Evolutionary conservation across 2,329 filamentous ascomycete species (phyloP).

Genomic region (Colletotrichum aenigma): DNA sequence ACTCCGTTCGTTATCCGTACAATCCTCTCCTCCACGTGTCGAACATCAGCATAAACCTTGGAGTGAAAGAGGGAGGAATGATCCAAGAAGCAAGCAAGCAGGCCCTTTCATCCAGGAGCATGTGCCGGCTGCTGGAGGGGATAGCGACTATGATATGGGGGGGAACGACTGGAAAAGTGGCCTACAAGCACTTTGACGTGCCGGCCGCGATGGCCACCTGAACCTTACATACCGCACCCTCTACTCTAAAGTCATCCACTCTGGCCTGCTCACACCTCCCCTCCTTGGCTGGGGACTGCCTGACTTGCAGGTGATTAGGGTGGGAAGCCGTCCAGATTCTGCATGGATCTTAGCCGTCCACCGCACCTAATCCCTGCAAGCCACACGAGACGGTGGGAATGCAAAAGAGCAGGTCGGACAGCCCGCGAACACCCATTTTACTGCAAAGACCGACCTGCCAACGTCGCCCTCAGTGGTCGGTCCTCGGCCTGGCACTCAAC

Average conservation of each 20-base stretch:
- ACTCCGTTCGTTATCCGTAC: not conserved
- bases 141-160: constrained; percentile 14
- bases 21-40: constrained; percentile 15
- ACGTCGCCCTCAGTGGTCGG: not conserved
- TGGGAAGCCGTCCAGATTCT: constrained; percentile 22
- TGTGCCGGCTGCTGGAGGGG: not conserved
- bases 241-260: constrained; percentile 17
- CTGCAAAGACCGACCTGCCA: not conserved
- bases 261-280: not conserved
- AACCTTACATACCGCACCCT: constrained; percentile 20
- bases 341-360: constrained; percentile 15
- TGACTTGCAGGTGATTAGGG: constrained; percentile 22
- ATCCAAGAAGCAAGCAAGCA: not conserved
- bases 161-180: constrained; percentile 1
- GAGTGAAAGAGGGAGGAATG: not conserved
- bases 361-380: constrained; percentile 17
- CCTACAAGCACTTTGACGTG: constrained; percentile 12
- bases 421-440: constrained; percentile 2
- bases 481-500: constrained; percentile 8
- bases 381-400: constrained; percentile 19
- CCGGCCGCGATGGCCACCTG: constrained; percentile 18
- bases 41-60: constrained; percentile 5
- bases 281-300: constrained; percentile 17
- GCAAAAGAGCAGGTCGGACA: constrained; percentile 1
- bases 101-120: not conserved